Evolutionary conservation across 768 basidiomycete species (phyloP), one percentile per base, ranked within the genome.

Genomic region (Lactarius hengduanensis): DNA sequence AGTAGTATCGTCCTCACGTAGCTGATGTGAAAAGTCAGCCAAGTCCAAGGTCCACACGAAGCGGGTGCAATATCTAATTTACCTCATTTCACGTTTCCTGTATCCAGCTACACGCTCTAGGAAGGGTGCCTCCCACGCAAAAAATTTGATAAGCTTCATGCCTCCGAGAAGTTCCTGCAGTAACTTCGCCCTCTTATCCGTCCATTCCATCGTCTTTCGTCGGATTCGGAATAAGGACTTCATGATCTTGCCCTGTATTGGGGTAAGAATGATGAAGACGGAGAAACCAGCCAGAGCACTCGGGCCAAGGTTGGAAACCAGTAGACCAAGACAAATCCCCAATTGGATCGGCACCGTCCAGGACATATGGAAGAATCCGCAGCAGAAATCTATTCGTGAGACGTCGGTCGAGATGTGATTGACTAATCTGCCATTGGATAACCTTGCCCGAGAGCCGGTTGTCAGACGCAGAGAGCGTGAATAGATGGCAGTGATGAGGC

Each of bases 371-470:
- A 92, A 90, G 78, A 88, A 91, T 22, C 87, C 81, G 71, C 85
- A 81, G 71, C 89, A 90, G 71, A 94, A 97, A 73, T 98, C 94
- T 73, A 98, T 91, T 28, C 95, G 85, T 34, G 91, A 94, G 22
- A 96, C 87, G 73, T 95, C 94, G 0, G 91, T 93, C 6, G 92
- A 94, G 67, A 98, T 96, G 77, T 96, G 94, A 70, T 94, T 96
- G 69, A 97, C 89, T 13, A 97, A 83, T 73, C 90, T 90, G 28
- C 94, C 96, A 72, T 92, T 97, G 1, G 91, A 86, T 53, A 96
- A 82, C 10, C 84, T 87, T 1, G 87, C 86, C 9, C 96, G 85
- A 7, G 93, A 86, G 50, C 92, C 88, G 20, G 90, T 84, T 2
- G 91, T 90, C 38, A 98, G 82, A 32, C 80, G 83, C 32, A 97